Conservation (phyloP, 306 rosid genomes). For the Prunus armeniaca region DNA sequence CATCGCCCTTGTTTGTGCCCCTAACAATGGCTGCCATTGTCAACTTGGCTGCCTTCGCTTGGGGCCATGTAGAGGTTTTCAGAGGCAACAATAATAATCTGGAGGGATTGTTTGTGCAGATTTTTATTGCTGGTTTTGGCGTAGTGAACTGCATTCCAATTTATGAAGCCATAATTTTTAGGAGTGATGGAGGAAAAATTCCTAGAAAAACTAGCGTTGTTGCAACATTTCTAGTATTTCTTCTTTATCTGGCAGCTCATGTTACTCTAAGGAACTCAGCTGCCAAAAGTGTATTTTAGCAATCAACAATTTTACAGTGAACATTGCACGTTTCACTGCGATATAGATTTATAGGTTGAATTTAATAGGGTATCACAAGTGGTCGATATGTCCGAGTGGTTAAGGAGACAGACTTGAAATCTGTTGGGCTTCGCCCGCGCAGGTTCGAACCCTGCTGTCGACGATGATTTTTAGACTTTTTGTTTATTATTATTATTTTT, state of each 20-base stretch:
- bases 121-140: constrained; percentile 29
- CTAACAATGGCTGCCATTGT: constrained; percentile 28
- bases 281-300: neutral
- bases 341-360: neutral
- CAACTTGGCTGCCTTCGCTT: constrained; percentile 27
- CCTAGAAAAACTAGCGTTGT: neutral
- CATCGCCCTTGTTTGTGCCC: constrained; percentile 38
- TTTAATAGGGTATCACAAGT: fast-evolving
- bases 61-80: constrained; percentile 5
- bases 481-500: neutral
- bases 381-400: constrained; percentile 24
- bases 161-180: constrained; percentile 33
- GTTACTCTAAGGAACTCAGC: neutral
- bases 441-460: constrained; percentile 29
- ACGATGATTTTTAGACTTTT: neutral
- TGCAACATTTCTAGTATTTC: neutral
- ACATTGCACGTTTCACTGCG: neutral
- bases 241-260: neutral
- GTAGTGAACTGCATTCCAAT: constrained; percentile 25
- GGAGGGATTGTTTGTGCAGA: constrained; percentile 20
- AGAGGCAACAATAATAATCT: neutral
- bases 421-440: constrained; percentile 35
- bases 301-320: neutral
- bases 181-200: constrained; percentile 27
- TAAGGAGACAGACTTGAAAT: constrained; percentile 32